Evolutionary conservation across 352 stramenopile species (phyloP).

Genomic region (Hyaloperonospora arabidopsidis): DNA sequence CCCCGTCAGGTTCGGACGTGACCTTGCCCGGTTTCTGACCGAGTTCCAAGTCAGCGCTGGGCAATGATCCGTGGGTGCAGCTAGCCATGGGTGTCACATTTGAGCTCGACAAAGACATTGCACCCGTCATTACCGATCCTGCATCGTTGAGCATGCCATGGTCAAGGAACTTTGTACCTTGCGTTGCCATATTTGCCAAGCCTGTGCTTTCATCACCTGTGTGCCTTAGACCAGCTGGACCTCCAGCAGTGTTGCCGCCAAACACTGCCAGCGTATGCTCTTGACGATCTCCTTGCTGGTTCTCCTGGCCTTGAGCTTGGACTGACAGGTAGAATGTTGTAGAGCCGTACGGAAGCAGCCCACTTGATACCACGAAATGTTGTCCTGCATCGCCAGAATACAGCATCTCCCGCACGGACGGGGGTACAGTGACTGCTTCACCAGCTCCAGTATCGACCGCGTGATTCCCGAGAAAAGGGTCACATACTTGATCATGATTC

Average conservation of each 20-base stretch:
- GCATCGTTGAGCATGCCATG: constrained; percentile 22
- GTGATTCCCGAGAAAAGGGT: constrained; percentile 3
- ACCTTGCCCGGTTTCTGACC: not conserved
- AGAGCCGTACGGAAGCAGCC: constrained; percentile 27
- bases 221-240: not conserved
- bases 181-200: constrained; percentile 11
- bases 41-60: constrained; percentile 2
- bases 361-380: constrained; percentile 25
- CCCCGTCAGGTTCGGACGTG: not conserved
- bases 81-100: constrained; percentile 26
- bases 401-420: constrained; percentile 3
- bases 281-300: constrained; percentile 11
- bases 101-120: constrained; percentile 6
- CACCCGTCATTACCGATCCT: constrained; percentile 6
- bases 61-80: constrained; percentile 23
- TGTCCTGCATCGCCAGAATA: constrained; percentile 6
- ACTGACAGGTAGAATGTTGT: constrained; percentile 10
- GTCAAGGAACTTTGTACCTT: constrained; percentile 9
- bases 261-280: constrained; percentile 14
- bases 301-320: constrained; percentile 12
- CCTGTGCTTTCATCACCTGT: constrained; percentile 10
- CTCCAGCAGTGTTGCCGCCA: constrained; percentile 2
- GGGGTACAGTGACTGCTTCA: constrained; percentile 9
- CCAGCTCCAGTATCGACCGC: constrained; percentile 2
- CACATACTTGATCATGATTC: constrained; percentile 19